Conservation (phyloP, 2,329 filamentous ascomycete genomes). For the Cephalotrichum gorgonifer region DNA sequence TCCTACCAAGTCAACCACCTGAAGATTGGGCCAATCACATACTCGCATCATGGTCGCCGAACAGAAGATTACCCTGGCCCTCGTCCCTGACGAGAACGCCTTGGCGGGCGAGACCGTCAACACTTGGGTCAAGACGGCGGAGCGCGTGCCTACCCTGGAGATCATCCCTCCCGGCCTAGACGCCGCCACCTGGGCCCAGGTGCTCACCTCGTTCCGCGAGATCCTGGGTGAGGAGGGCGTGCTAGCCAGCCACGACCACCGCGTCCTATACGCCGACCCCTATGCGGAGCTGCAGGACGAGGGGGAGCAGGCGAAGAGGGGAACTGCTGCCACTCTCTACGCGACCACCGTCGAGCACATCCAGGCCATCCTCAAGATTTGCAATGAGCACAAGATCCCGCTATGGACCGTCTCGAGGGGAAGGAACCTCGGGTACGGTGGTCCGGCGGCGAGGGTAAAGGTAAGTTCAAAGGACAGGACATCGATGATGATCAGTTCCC, state of each 20-base stretch:
- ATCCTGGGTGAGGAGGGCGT: conserved; percentile 1
- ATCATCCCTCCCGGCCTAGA: conserved; percentile 1
- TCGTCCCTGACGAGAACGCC: neutral
- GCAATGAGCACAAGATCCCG: conserved; percentile 23
- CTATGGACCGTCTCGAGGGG: conserved; percentile 26
- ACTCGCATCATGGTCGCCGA: neutral
- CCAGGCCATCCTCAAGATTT: conserved; percentile 9
- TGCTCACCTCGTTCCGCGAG: neutral
- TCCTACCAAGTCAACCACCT: too few relatives aligned
- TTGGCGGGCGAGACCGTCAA: conserved; percentile 1
- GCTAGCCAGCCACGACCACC: neutral
- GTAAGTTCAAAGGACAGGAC: neutral
- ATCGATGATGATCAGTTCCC: too few relatives aligned
- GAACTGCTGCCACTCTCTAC: conserved; percentile 13
- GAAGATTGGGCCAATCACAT: too few relatives aligned
- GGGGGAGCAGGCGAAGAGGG: conserved; percentile 2
- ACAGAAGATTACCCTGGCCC: neutral
- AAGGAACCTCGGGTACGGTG: conserved; percentile 31
- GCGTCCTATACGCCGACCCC: neutral
- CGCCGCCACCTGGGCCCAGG: neutral
- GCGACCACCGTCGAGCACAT: conserved; percentile 25
- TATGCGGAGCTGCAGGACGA: conserved; percentile 3
- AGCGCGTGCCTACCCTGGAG: neutral
- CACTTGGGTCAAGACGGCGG: conserved; percentile 2
- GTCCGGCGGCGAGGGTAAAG: conserved; percentile 27